Percentiles rank a stretch among this genome's conserved stretches.
These are phyloP conservation scores for Mycena polygramma DNA, from an alignment of 768 basidiomycete genomes.

Conservation along the genomic window DNA sequence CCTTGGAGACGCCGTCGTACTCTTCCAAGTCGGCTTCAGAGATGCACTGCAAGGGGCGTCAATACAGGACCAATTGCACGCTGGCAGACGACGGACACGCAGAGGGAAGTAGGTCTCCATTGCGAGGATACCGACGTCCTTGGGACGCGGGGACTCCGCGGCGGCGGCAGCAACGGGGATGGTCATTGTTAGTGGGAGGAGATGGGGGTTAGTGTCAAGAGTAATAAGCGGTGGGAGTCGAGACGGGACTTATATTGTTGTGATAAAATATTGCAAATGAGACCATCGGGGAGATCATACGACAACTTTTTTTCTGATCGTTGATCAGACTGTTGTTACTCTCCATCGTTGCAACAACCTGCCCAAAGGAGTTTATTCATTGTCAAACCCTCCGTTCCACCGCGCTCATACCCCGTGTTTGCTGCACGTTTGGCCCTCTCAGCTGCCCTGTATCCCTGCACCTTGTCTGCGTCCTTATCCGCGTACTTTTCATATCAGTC, in stretches of 20 bases:
- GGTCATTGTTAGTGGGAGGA: conserved; percentile 50
- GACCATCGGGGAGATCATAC: background rate
- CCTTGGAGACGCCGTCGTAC: conserved; percentile 93
- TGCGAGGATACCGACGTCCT: conserved; percentile 94
- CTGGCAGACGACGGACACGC: conserved; percentile 66
- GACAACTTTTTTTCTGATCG: background rate
- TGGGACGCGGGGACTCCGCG: conserved; percentile 67
- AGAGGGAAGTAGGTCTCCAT: conserved; percentile 97
- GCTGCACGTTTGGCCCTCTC: too few relatives aligned
- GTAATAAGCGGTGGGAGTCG: conserved; percentile 23
- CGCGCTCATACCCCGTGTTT: too few relatives aligned
- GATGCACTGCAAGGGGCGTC: conserved; percentile 75
- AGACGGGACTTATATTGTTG: background rate
- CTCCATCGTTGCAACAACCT: too few relatives aligned
- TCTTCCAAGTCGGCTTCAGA: conserved; percentile 95
- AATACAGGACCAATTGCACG: conserved; percentile 21
- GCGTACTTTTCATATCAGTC: background rate
- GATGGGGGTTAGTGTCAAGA: conserved; percentile 28
- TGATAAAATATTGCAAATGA: background rate
- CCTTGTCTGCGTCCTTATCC: background rate
- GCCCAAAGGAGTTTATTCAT: background rate
- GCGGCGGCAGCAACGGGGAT: conserved; percentile 38
- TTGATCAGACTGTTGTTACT: background rate
- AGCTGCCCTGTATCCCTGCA: too few relatives aligned
- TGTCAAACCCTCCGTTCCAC: background rate